Evolutionary conservation across 1,284 basidiomycete species (phyloP).

Genomic region (Fomitopsis schrenkii): DNA sequence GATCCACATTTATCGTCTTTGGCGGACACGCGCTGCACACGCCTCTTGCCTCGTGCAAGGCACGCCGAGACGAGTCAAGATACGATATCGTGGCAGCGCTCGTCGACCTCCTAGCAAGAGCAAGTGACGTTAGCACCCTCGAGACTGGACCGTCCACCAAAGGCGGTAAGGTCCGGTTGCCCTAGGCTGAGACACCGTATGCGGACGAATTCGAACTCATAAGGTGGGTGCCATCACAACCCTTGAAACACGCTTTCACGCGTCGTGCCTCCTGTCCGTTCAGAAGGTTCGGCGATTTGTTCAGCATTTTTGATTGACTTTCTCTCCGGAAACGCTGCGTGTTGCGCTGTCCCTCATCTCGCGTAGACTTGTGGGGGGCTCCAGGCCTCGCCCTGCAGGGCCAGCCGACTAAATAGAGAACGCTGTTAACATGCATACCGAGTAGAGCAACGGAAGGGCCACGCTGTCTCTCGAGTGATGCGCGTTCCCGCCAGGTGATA

Average conservation of each 20-base stretch:
- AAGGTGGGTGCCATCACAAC: conserved; percentile 1
- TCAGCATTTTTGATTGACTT: conserved; percentile 23
- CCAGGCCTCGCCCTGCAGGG: conserved; percentile 29
- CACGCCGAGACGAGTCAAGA: conserved; percentile 19
- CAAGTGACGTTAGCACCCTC: conserved; percentile 7
- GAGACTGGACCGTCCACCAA: neutral
- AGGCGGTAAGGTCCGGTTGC: neutral
- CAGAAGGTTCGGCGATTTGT: conserved; percentile 19
- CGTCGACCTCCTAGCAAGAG: neutral
- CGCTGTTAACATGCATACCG: conserved; percentile 28
- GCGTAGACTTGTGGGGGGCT: conserved; percentile 26
- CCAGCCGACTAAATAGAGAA: conserved; percentile 25
- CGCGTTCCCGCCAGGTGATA: conserved; percentile 17
- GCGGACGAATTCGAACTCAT: neutral
- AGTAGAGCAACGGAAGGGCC: conserved; percentile 20
- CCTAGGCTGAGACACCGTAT: neutral
- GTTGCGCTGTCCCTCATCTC: conserved; percentile 20
- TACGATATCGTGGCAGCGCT: conserved; percentile 11
- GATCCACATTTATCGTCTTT: conserved; percentile 19
- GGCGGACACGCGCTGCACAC: conserved; percentile 22
- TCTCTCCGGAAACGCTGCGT: conserved; percentile 15
- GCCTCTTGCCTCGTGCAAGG: conserved; percentile 22
- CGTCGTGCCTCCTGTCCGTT: conserved; percentile 14
- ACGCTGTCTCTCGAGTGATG: conserved; percentile 26
- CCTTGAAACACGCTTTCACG: conserved; percentile 13